Base-by-base conservation (phyloP, 2,329 filamentous ascomycete species). In the Colletotrichum kahawae region DNA sequence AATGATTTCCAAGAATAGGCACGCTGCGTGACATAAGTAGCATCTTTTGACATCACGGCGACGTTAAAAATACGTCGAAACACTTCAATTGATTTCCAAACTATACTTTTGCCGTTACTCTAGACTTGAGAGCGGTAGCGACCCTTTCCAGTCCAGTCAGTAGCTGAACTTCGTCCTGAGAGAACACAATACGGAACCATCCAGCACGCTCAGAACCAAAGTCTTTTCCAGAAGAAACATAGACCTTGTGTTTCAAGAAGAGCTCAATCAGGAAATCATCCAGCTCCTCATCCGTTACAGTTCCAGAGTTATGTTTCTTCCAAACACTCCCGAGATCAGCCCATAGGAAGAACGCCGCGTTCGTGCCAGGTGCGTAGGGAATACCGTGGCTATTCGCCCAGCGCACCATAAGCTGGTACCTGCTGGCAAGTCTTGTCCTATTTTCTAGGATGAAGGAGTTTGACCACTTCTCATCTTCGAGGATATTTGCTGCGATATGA, bases 221-320 rank as follows among this genome's bases (percentile, higher is more conserved):
- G 1, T 79, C 79, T 12, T 81, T 77, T 0, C 84, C 85, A 0
- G 81, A 82, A 7, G 84, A 84, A 21, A 86, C 72, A 38, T 84
- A 86, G 2, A 86, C 79, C 48, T 77, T 82, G 1, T 81, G 77
- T 2, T 67, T 60, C 29, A 85, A 71, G 70, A 86, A 57, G 12
- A 48, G 43, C 0, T 48, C 7, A 18, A 63, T 63, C 1, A 66
- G 29, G 6, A 31, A 56, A 4, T 21, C n/a, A 27, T 31, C 51
- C 4, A 64, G 18, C 8, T 66, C 62, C 93, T 93, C 80, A 95
- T 96, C 0, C 92, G 94, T 82, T 97, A 95, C 16, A 43, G 0
- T 94, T 94, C 97, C 80, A 95, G 95, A 59, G 94, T 88, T 0
- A 94, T 95, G 43, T 92, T 95, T 64, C 90, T 87, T 2, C 94